Evolutionary conservation across 2,329 filamentous ascomycete species (phyloP).

Genomic region (Cytospora paraplurivora): DNA sequence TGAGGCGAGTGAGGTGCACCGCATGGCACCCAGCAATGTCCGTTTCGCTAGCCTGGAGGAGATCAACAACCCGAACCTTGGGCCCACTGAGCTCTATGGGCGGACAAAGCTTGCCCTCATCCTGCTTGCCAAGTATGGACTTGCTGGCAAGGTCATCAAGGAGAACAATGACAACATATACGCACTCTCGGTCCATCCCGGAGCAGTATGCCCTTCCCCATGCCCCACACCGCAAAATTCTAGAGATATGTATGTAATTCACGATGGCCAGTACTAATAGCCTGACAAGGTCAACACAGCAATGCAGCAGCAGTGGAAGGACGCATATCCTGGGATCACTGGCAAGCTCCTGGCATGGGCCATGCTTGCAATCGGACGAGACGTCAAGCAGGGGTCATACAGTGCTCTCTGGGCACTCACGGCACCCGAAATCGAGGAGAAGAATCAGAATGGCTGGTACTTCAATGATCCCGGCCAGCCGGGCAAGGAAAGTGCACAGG

Average conservation of each 20-base stretch:
- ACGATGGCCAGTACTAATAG: constrained; percentile 13
- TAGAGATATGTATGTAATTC: no score
- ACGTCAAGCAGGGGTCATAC: constrained; percentile 46
- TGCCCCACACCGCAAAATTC: not conserved
- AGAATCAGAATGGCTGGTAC: constrained; percentile 46
- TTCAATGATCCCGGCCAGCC: constrained; percentile 43
- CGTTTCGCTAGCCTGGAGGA: constrained; percentile 43
- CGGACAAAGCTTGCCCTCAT: constrained; percentile 48
- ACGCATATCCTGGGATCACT: constrained; percentile 45
- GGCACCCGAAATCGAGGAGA: constrained; percentile 44
- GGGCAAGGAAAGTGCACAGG: constrained; percentile 44
- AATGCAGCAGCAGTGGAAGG: constrained; percentile 50
- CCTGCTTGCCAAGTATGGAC: constrained; percentile 45
- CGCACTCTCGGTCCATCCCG: constrained; percentile 46
- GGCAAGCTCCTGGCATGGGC: constrained; percentile 42
- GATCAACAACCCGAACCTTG: constrained; percentile 43
- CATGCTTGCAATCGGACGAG: constrained; percentile 40
- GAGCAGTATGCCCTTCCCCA: constrained; percentile 37
- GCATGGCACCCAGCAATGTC: constrained; percentile 39
- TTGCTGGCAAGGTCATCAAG: constrained; percentile 45
- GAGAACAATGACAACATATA: constrained; percentile 45
- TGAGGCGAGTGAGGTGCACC: constrained; percentile 46
- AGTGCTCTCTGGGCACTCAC: constrained; percentile 47
- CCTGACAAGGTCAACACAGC: constrained; percentile 42
- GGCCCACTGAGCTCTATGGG: constrained; percentile 42